Evolutionary conservation across 495 filamentous ascomycete species (phyloP).

Genomic region (Penicillium antarcticum): DNA sequence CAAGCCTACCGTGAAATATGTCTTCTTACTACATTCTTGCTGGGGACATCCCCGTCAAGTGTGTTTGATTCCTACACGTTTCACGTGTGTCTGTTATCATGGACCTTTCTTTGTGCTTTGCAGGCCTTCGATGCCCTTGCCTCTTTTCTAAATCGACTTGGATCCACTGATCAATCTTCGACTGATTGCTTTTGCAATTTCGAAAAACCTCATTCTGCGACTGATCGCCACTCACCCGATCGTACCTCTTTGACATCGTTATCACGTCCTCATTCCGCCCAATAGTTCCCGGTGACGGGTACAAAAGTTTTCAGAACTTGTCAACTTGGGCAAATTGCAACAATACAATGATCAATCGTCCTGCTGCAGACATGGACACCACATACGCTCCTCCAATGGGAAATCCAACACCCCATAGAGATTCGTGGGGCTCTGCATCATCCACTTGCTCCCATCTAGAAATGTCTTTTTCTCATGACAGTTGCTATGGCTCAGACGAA

Average conservation of each 20-base stretch:
- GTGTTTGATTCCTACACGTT: constrained; percentile 29
- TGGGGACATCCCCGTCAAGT: constrained; percentile 25
- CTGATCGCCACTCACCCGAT: neutral
- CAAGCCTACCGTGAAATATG: constrained; percentile 21
- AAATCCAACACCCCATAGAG: constrained; percentile 21
- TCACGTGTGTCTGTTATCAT: constrained; percentile 31
- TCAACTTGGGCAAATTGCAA: neutral
- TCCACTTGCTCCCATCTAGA: constrained; percentile 39
- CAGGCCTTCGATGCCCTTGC: constrained; percentile 36
- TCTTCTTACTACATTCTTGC: constrained; percentile 16
- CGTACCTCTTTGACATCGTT: neutral
- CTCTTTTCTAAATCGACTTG: neutral
- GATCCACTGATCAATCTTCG: constrained; percentile 8
- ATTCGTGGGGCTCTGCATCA: constrained; percentile 45
- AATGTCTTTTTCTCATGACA: constrained; percentile 44
- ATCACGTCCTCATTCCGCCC: neutral
- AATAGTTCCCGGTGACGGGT: neutral
- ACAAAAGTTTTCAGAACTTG: neutral
- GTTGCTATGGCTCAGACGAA: constrained; percentile 47
- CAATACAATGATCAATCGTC: neutral
- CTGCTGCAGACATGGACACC: constrained; percentile 1
- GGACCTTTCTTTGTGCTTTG: constrained; percentile 28
- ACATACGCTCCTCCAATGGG: constrained; percentile 22
- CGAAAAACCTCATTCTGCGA: no score
- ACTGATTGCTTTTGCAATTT: neutral